Conservation (phyloP, 208 protist species). For the Crithidia acanthocephali region DNA sequence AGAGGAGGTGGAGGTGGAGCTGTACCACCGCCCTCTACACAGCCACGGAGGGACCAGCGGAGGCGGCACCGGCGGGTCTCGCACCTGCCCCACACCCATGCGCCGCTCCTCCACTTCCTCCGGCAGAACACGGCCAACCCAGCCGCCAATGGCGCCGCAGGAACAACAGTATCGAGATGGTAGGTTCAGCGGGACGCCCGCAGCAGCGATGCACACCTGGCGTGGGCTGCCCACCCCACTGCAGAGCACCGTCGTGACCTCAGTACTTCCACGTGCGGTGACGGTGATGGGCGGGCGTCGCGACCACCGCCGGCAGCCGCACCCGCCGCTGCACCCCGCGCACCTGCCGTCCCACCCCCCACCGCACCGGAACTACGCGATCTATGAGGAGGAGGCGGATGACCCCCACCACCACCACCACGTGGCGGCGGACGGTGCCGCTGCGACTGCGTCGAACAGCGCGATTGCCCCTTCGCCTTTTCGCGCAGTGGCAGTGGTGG, state of each 20-base stretch:
- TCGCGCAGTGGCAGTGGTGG: background rate
- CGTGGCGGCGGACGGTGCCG: background rate
- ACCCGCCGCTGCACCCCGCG: too few relatives aligned
- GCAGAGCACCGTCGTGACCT: constrained; percentile 69
- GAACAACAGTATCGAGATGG: background rate
- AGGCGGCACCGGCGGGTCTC: background rate
- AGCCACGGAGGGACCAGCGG: background rate
- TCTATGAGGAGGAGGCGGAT: background rate
- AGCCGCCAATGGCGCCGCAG: background rate
- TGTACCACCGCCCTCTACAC: constrained; percentile 21
- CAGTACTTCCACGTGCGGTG: constrained; percentile 52
- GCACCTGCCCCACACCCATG: background rate
- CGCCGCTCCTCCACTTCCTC: background rate
- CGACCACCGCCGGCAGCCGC: background rate
- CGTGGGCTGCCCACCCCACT: constrained; percentile 15
- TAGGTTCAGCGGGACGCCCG: background rate
- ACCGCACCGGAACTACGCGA: background rate
- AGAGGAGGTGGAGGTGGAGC: constrained; percentile 32
- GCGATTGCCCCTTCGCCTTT: background rate
- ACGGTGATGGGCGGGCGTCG: constrained; percentile 36
- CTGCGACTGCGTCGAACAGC: background rate
- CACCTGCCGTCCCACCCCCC: background rate
- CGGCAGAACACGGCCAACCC: background rate
- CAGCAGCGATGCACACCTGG: background rate
- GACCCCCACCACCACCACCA: background rate